phyloP scores from a whole-genome alignment of 1,284 basidiomycete genomes.

The Pseudozyma pruni region DNA sequence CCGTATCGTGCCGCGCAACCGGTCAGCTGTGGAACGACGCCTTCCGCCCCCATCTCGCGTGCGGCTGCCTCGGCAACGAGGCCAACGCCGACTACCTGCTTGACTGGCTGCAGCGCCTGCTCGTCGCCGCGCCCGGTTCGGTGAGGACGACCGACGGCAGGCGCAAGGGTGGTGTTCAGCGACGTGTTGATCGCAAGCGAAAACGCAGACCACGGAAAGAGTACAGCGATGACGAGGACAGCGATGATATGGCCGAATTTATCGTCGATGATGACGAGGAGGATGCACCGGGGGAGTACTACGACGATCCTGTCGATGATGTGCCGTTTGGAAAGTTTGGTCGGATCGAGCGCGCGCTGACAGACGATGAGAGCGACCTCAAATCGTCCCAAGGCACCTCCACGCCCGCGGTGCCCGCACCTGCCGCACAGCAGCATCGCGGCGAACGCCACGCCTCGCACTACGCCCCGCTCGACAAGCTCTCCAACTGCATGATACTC shows the following conservation, averaged over 20 bases:
- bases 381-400: conserved; percentile 7
- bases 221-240: conserved; percentile 28
- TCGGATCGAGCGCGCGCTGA: conserved; percentile 5
- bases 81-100: conserved; percentile 29
- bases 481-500: conserved; percentile 72
- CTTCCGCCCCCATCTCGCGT: conserved; percentile 30
- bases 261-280: conserved; percentile 51
- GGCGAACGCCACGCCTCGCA: background rate
- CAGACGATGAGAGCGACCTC: conserved; percentile 5
- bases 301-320: conserved; percentile 23
- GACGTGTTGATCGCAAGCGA: conserved; percentile 25
- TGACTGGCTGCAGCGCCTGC: conserved; percentile 53
- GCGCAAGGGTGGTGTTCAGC: conserved; percentile 26
- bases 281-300: conserved; percentile 28
- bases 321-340: conserved; percentile 52
- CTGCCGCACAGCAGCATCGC: background rate
- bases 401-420: background rate
- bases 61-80: conserved; percentile 45
- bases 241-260: conserved; percentile 47
- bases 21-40: conserved; percentile 45
- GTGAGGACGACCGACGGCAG: conserved; percentile 13
- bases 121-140: conserved; percentile 26
- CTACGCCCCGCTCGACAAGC: conserved; percentile 15
- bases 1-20: background rate
- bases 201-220: conserved; percentile 3